phyloP scores from a whole-genome alignment of 2,329 filamentous ascomycete genomes.

The Apiospora phragmitis region DNA sequence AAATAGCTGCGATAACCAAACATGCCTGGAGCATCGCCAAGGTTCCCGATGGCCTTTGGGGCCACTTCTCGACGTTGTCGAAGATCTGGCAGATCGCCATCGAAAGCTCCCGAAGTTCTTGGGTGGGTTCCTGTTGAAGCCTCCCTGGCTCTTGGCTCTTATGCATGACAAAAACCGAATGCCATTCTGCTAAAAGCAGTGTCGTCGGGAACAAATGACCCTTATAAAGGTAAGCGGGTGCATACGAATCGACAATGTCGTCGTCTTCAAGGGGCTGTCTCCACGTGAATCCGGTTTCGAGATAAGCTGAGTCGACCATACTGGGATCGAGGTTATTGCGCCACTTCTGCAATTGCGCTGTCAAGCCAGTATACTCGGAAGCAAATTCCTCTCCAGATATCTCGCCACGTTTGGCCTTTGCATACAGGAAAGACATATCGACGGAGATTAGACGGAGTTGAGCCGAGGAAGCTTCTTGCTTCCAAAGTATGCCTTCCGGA shows the following conservation, averaged over 20 bases:
- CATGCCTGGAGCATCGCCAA: conserved; percentile 74
- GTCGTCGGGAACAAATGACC: conserved; percentile 74
- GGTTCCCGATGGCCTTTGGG: conserved; percentile 67
- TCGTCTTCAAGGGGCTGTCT: conserved; percentile 53
- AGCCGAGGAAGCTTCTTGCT: conserved; percentile 67
- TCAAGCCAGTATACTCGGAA: conserved; percentile 58
- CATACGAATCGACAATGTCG: conserved; percentile 74
- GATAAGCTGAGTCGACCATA: conserved; percentile 61
- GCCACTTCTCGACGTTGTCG: conserved; percentile 74
- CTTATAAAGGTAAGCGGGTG: conserved; percentile 68
- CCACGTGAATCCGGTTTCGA: conserved; percentile 64
- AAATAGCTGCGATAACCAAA: conserved; percentile 74
- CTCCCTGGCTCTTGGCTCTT: conserved; percentile 68
- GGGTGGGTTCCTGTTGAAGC: conserved; percentile 47
- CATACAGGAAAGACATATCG: conserved; percentile 79
- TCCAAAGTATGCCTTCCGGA: conserved; percentile 64
- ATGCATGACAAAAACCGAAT: conserved; percentile 79
- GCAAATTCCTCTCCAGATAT: conserved; percentile 67
- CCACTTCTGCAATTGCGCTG: conserved; percentile 48
- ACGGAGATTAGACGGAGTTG: conserved; percentile 71
- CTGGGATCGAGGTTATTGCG: conserved; percentile 58
- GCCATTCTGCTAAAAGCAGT: conserved; percentile 73
- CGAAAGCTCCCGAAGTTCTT: conserved; percentile 62
- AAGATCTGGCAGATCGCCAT: conserved; percentile 75
- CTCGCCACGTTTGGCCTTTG: conserved; percentile 63